Base-by-base conservation (phyloP, 768 basidiomycete genomes). In the Serendipita sp. region DNA sequence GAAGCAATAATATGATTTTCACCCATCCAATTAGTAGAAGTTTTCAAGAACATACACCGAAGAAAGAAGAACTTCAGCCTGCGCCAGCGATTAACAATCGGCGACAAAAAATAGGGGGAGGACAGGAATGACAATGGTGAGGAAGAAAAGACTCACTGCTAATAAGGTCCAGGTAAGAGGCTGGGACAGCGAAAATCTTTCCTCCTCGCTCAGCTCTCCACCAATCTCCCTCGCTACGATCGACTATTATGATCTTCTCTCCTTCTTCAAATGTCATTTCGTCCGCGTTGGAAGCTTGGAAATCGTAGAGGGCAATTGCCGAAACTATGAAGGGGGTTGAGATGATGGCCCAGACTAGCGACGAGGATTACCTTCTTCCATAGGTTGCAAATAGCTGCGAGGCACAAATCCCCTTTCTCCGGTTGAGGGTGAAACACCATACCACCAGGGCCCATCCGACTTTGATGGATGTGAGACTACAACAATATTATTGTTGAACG, bases 121-220 rank as follows among this genome's bases (percentile, higher is more conserved):
- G 4, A 76, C 72, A 80, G 77, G 74, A 74, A 68, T 66, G 66
- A 65, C 66, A 54, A 64, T 5, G 58, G 51, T 56, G 41, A 67
- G 54, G 63, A 63, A 63, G 63, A 34, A 46, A 47, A 1, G 58
- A 63, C 67, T 34, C 86, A 95, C 95, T 90, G 83, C 87, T 83
- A 71, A 80, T 78, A 70, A 85, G 74, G 75, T 95, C 89, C 73
- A 99, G 73, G 74, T 98, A 98, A 18, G 85, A 83, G 30, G 93
- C 91, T 63, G 96, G 96, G 3, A 93, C 92, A 71, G 93, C 85
- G 76, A 88, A 89, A 63, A 96, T 84, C 67, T 85, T 74, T 23
- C 95, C 95, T 56, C 81, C 84, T 70, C 82, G 81, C 76, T 97
- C 94, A 44, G 86, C 88, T 77, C 94, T 97, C 91, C 91, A 98